Evolutionary conservation across 2,329 filamentous ascomycete species (phyloP), one percentile per base, ranked within the genome.

Genomic region (Colletotrichum somersetense): DNA sequence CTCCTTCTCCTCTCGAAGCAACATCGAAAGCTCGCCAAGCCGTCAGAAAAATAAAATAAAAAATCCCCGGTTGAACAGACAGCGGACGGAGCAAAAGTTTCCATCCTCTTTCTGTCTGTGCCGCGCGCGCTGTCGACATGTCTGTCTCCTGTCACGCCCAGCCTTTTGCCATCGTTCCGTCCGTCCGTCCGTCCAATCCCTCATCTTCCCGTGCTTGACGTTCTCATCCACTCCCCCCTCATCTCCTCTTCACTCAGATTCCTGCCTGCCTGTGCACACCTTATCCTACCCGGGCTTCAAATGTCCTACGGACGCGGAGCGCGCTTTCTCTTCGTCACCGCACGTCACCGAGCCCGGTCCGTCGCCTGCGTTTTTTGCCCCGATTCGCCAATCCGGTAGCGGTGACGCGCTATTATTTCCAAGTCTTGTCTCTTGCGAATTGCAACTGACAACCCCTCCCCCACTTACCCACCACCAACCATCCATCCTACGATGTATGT

Each of bases 351-450:
- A 5, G 26, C 56, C 35, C 46, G 44, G 18, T 48, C 50, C 33
- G 26, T 50, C 16, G 40, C 52, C 18, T n/a, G 33, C 3, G 20
- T 50, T 52, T 62, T 63, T 57, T 30, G 30, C 30, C 69, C 62
- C 62, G 50, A 59, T 73, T 63, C 55, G 71, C 67, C 67, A 67
- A 67, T 67, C 62, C 67, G 38, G 30, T 56, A 23, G 46, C 53
- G 11, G 40, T 58, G 63, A 52, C 53, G 52, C 52, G 14, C 23
- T 3, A 44, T 10, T 40, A 44, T 8, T 40, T 33, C 26, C 11
- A 14, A 67, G 26, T 52, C 53, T 56, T 11, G 26, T 52, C 53
- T 56, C 16, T 38, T 42, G 26, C 44, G 16, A 55, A 23, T 38
- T 42, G 26, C 44, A 11, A 55, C 23, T 30, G 48, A 67, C 23